Evolutionary conservation across 164 flowering plant genomes (phyloP), one percentile per base, ranked within the genome.

Genomic region (Tetracentron sinense): DNA sequence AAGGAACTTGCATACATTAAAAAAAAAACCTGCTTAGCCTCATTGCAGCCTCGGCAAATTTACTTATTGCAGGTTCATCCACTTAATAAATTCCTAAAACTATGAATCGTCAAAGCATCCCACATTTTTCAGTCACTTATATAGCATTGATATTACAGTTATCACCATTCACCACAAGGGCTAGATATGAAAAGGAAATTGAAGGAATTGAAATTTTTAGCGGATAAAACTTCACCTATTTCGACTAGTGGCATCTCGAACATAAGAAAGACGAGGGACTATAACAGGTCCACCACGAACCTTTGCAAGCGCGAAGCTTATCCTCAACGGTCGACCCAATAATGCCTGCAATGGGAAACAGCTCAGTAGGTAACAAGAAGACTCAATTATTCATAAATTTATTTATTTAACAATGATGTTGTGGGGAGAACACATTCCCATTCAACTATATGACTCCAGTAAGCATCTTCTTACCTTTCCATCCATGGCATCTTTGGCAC

Each of bases 401-500:
- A n/a, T 38, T 14, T 46, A 20, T 23, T 23, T 12, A 49, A 20
- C 26, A 49, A 42, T 42, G 10, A 20, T 28, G 4, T 25, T 21
- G 2, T 12, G 29, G 38, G 7, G 27, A 59, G 31, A 19, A 59
- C 21, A 12, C 22, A 26, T 3, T 26, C 20, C 53, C n/a, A 10
- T 23, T 35, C 27, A 19, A 67, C 30, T 28, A 28, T 21, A 10
- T 15, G 21, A 49, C 8, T 20, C 30, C 23, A 7, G 22, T 46
- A 27, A 52, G 16, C 44, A 27, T 59, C 14, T 16, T 7, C 60
- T 72, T 42, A 84, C 94, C 92, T 86, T 89, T 62, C 94, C 92
- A 79, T 89, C 92, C 95, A 87, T 92, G 60, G 86, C 90, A 71
- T 92, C 89, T 82, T 80, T 92, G 53, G 94, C 96, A 75, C 58